These are phyloP conservation scores for Sporothrix schenckii DNA, from an alignment of 2,329 filamentous ascomycete species.

Conservation along the genomic window DNA sequence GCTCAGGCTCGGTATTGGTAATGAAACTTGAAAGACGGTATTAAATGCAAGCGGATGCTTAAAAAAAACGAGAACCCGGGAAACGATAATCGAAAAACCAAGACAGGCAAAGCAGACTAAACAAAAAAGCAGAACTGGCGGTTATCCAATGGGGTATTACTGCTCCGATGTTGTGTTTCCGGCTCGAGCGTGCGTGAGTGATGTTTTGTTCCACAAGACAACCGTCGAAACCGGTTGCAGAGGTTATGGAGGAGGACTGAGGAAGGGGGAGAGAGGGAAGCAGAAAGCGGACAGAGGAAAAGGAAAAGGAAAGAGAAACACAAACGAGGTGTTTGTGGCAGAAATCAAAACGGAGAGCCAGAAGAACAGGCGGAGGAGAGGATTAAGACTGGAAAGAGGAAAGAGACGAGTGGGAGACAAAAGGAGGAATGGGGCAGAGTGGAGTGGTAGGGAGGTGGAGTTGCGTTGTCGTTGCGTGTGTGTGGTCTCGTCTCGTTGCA, in stretches of 20 bases:
- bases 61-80: not conserved
- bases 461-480: not conserved
- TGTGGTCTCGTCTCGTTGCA: not conserved
- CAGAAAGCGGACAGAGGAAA: not conserved
- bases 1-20: constrained; percentile 18
- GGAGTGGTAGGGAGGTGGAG: constrained; percentile 14
- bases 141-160: constrained; percentile 18
- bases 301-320: not conserved
- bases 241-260: not conserved
- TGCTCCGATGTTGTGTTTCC: constrained; percentile 1
- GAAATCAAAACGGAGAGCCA: not conserved
- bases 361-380: not conserved
- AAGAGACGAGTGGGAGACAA: constrained; percentile 9
- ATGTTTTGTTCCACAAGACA: constrained; percentile 21
- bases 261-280: not conserved
- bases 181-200: not conserved
- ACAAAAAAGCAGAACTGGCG: not conserved
- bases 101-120: not conserved
- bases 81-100: not conserved
- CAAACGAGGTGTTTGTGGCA: constrained; percentile 18
- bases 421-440: constrained; percentile 19
- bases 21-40: not conserved
- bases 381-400: constrained; percentile 20
- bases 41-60: not conserved
- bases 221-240: not conserved